Evolutionary conservation across 1,284 basidiomycete species (phyloP), one percentile per base, ranked within the genome.

Genomic region (Microbotryomycetes sp.): DNA sequence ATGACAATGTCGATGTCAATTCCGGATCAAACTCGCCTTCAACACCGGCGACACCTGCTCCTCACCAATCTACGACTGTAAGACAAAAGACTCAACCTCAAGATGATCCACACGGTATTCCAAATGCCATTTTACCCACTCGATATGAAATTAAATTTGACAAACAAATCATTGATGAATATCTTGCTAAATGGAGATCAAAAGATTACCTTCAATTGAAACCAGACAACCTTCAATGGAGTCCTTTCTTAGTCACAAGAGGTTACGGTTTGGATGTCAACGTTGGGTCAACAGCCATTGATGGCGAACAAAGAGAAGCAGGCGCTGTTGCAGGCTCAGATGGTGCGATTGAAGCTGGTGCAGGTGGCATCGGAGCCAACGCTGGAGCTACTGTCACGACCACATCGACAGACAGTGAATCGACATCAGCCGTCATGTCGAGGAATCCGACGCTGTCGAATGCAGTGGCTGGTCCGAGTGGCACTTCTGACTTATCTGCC

Each of bases 141-240:
- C 78, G 84, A 65, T 97, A 97, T 72, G 79, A 83, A 28, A 87
- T 97, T 53, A 79, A 79, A 54, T 89, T 86, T 81, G 85, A 92
- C 65, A 82, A 78, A 4, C 81, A 80, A n/a, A 80, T 82, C 65
- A 86, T 97, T 46, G 79, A 80, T 7, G 80, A 79, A 45, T 87
- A 87, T 73, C 71, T 97, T 58, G 82, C 81, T 57, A 75, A 74
- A 47, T 89, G 89, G 83, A 85, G 88, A 68, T 76, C 78, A 23
- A 97, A 94, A 76, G 87, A 86, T 0, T 88, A 93, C 72, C 73
- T 93, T 63, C 82, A 79, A 70, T 81, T 98, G 56, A 84, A 83
- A 65, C 86, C 92, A 0, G 90, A 93, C 71, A 86, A 86, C 74
- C 81, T 98, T 64, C 92, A 91, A 73, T 98, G 96, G 89, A 92